phyloP scores from a whole-genome alignment of 352 stramenopile genomes.

The Phytophthora vignae region DNA sequence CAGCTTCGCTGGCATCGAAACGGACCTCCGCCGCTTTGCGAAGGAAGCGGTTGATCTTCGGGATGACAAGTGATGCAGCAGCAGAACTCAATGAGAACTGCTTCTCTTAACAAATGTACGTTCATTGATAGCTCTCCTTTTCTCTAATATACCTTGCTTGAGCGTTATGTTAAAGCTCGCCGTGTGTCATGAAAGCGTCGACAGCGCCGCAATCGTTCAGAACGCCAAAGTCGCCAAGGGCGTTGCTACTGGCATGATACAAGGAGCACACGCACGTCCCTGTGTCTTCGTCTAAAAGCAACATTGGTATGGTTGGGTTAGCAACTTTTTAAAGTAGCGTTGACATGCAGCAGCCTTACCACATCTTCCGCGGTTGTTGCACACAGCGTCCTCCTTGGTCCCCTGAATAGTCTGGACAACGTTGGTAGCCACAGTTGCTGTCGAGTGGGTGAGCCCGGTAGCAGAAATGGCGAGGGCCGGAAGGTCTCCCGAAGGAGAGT shows the following conservation, averaged over 20 bases:
- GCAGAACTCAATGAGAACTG: too few species aligned
- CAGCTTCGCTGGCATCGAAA: slow-evolving; percentile 13
- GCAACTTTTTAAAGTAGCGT: too few species aligned
- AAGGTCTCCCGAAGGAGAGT: slow-evolving; percentile 69
- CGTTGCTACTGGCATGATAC: slow-evolving; percentile 70
- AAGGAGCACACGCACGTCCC: slow-evolving; percentile 70
- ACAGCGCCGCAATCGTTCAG: slow-evolving; percentile 73
- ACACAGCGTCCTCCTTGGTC: slow-evolving; percentile 77
- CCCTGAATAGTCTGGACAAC: slow-evolving; percentile 41
- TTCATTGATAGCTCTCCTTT: not conserved
- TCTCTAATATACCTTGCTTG: not conserved
- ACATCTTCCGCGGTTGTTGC: slow-evolving; percentile 81
- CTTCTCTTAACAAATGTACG: not conserved
- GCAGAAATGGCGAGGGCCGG: slow-evolving; percentile 54
- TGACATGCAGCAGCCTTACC: slow-evolving; percentile 40
- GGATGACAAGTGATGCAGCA: too few species aligned
- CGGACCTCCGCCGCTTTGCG: not conserved
- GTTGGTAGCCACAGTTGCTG: slow-evolving; percentile 36
- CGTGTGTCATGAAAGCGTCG: slow-evolving; percentile 72
- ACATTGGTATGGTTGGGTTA: not conserved
- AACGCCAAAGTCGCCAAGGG: slow-evolving; percentile 47
- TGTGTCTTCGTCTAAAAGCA: slow-evolving; percentile 59
- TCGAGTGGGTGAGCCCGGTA: slow-evolving; percentile 46
- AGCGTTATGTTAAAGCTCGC: slow-evolving; percentile 40
- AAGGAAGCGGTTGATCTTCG: slow-evolving; percentile 1